Conservation (phyloP, 2,329 filamentous ascomycete genomes). For the Aspergillaceae sp. region DNA sequence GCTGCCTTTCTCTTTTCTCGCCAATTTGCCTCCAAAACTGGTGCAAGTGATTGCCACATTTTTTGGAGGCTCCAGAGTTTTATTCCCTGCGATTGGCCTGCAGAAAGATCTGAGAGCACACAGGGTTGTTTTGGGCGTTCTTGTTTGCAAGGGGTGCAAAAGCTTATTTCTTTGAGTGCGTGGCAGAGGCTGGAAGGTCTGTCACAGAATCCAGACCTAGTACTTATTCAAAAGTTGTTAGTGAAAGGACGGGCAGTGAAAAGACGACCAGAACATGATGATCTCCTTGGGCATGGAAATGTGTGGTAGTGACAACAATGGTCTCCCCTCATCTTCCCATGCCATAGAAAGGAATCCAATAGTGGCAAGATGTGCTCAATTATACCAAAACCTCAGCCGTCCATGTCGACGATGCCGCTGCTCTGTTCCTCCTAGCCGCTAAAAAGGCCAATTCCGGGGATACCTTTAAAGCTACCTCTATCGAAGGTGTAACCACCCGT, state of each 20-base stretch:
- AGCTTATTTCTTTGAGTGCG: neutral
- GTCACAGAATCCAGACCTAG: neutral
- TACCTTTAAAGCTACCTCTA: slow-evolving; percentile 30
- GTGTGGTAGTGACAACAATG: too few species aligned
- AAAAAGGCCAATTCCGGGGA: slow-evolving; percentile 30
- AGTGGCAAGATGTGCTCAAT: too few species aligned
- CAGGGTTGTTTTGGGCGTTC: neutral
- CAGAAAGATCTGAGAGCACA: neutral
- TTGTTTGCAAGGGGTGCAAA: neutral
- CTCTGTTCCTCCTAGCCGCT: slow-evolving; percentile 29
- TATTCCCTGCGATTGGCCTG: neutral
- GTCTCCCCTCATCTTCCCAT: too few species aligned
- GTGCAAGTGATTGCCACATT: neutral
- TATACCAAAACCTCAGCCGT: slow-evolving; percentile 16
- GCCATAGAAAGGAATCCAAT: too few species aligned
- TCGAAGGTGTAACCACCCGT: slow-evolving; percentile 28
- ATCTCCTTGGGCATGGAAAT: too few species aligned
- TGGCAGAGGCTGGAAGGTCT: neutral
- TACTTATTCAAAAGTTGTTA: too few species aligned
- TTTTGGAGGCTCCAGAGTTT: neutral
- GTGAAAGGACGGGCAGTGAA: too few species aligned
- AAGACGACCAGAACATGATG: too few species aligned
- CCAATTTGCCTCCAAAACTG: neutral
- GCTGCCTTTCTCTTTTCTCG: neutral
- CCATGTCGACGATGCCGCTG: slow-evolving; percentile 33